Percentiles rank a stretch among this genome's conserved stretches.
Conservation (phyloP, 208 protist genomes). For the Crithidia thermophila region DNA sequence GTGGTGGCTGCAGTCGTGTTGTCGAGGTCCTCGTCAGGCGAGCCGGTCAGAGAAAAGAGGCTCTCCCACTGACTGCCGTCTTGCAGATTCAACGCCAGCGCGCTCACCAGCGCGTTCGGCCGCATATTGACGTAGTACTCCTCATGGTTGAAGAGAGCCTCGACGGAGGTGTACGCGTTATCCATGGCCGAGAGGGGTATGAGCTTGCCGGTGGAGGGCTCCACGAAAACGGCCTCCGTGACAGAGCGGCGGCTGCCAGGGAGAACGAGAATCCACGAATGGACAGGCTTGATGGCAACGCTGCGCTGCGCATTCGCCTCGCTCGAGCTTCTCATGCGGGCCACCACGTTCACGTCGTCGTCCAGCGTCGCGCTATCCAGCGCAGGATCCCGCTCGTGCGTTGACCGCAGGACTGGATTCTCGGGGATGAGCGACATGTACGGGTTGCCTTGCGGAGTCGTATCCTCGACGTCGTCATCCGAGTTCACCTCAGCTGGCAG, state of each 20-base stretch:
- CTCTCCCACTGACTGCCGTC: conserved; percentile 82
- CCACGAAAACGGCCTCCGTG: conserved; percentile 77
- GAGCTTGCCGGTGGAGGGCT: conserved; percentile 83
- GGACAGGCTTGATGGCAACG: conserved; percentile 35
- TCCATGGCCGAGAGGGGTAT: conserved; percentile 44
- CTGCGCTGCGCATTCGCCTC: not conserved
- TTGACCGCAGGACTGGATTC: conserved; percentile 51
- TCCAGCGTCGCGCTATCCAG: conserved; percentile 15
- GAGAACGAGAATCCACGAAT: conserved; percentile 91
- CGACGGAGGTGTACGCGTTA: conserved; percentile 78
- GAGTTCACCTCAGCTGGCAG: conserved; percentile 66
- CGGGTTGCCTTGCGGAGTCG: conserved; percentile 39
- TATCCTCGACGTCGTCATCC: conserved; percentile 64
- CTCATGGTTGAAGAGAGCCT: conserved; percentile 88
- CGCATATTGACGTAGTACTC: conserved; percentile 92
- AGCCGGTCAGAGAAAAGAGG: conserved; percentile 47
- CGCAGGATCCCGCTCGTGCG: conserved; percentile 45
- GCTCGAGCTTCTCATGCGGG: not conserved
- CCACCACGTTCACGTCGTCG: not conserved
- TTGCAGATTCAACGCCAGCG: conserved; percentile 58
- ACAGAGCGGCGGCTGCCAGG: conserved; percentile 63
- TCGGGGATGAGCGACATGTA: conserved; percentile 68
- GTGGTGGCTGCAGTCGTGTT: too few species aligned
- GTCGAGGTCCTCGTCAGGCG: conserved; percentile 27
- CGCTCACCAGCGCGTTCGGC: conserved; percentile 52